Evolutionary conservation across 495 filamentous ascomycete species (phyloP).

Genomic region (Hyphodiscus hymeniophilus): DNA sequence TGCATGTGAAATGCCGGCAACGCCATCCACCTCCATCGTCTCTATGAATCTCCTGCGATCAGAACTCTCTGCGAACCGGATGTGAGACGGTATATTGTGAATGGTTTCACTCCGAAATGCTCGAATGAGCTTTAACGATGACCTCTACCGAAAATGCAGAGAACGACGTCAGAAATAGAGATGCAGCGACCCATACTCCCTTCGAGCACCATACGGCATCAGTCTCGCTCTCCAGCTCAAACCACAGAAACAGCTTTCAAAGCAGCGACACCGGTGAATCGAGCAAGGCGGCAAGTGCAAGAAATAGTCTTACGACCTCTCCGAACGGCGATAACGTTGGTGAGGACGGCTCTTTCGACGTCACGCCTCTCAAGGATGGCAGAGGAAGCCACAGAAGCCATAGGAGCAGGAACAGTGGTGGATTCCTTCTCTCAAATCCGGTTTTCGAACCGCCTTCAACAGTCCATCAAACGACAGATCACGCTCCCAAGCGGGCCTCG

Average conservation of each 20-base stretch:
- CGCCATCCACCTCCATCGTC: too few relatives aligned
- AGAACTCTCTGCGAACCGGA: neutral
- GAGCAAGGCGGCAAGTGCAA: constrained; percentile 13
- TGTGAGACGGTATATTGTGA: neutral
- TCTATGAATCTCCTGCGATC: neutral
- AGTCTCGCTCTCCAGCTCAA: constrained; percentile 11
- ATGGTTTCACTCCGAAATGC: neutral
- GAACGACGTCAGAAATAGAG: too few relatives aligned
- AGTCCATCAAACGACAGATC: neutral
- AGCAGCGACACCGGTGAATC: constrained; percentile 20
- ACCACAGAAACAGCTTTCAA: constrained; percentile 7
- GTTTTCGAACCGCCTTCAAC: constrained; percentile 10
- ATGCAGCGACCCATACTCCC: too few relatives aligned
- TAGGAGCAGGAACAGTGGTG: constrained; percentile 19
- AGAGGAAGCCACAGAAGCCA: constrained; percentile 21
- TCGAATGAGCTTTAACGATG: constrained; percentile 17
- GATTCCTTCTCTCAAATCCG: constrained; percentile 21
- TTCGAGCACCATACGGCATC: constrained; percentile 10
- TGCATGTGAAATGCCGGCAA: too few relatives aligned
- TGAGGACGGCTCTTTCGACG: constrained; percentile 1
- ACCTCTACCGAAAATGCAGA: constrained; percentile 7
- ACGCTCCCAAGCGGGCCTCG: neutral
- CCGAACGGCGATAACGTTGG: neutral
- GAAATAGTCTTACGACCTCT: constrained; percentile 8
- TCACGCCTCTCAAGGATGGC: constrained; percentile 7